Evolutionary conservation across 2,329 filamentous ascomycete genomes (phyloP), one percentile per base, ranked within the genome.

Genomic region (Aspergillus floridensis): DNA sequence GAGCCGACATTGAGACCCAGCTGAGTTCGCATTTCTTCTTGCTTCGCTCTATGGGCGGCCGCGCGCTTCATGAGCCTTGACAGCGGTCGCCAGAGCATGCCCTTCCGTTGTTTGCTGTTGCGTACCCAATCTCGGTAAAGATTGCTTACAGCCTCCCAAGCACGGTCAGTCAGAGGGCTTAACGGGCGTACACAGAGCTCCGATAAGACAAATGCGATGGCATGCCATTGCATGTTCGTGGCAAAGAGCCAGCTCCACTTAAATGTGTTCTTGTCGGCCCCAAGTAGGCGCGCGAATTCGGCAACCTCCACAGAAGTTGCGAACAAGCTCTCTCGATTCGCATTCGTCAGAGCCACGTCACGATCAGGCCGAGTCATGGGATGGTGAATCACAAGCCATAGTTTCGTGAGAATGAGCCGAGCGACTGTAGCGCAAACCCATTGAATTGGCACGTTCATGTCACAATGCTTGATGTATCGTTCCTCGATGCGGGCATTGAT

Each of bases 311-410:
- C 82, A 2, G 88, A 87, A 0, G 88, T 89, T 24, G 88, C 77
- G 70, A 92, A 90, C 1, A 93, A 79, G 59, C 86, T 86, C 62
- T 91, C 84, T 58, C 86, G 85, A 8, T 85, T 84, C 51, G 87
- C 86, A 53, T 84, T 81, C 0, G 85, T 83, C 7, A 89, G 78
- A 26, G 80, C 81, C 8, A 79, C 74, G n/a, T 80, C 81, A 26
- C 86, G 63, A 41, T 72, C 83, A 35, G 82, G 81, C 54, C 86
- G 84, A 32, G 89, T 85, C 67, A 88, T 82, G 0, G 90, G 89
- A 66, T 93, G 87, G 68, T 93, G 90, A 2, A 91, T 83, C 60
- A 92, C 83, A 38, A 95, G 81, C 77, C 88, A 91, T 79, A 92
- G 86, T 74, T 92, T 93, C 55, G 87, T 87, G 76, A 92, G 84